phyloP scores from a whole-genome alignment of 768 basidiomycete genomes.

The Hygrocybe punicea region DNA sequence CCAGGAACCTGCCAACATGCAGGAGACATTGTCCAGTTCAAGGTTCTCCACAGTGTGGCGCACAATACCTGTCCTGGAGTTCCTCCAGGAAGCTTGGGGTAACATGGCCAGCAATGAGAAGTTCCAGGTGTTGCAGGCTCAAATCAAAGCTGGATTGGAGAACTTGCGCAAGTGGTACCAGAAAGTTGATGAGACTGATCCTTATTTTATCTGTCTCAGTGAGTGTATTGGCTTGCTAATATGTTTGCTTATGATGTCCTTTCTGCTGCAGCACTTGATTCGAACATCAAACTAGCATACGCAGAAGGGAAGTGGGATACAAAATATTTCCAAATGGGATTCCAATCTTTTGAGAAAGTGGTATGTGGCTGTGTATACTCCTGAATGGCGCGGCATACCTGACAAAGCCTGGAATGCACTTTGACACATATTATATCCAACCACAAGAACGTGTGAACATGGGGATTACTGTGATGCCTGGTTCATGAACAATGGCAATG shows the following conservation, averaged over 20 bases:
- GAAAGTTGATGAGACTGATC: conserved; percentile 9
- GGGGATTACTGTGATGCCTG: neutral
- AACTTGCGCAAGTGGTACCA: conserved; percentile 6
- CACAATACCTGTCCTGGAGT: too few relatives aligned
- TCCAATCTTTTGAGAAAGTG: neutral
- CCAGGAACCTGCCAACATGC: conserved; percentile 16
- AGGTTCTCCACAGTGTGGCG: conserved; percentile 14
- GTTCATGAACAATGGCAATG: neutral
- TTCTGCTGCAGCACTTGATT: conserved; percentile 5
- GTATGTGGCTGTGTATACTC: neutral
- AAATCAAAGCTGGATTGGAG: conserved; percentile 7
- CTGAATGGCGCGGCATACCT: neutral
- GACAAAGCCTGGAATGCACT: neutral
- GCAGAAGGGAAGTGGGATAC: conserved; percentile 11
- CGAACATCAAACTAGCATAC: conserved; percentile 13
- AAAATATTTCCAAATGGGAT: neutral
- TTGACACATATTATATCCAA: neutral
- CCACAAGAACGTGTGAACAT: too few relatives aligned
- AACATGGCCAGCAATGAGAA: conserved; percentile 10
- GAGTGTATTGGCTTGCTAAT: too few relatives aligned
- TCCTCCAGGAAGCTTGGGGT: conserved; percentile 15
- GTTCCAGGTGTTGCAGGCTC: conserved; percentile 6
- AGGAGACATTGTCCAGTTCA: conserved; percentile 13
- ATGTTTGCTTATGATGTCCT: neutral
- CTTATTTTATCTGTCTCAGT: conserved; percentile 14